A percentile compares a stretch with the other conserved stretches of the same genome.
Evolutionary conservation across 495 filamentous ascomycete genomes (phyloP).

Genomic region (Cercophora samala): DNA sequence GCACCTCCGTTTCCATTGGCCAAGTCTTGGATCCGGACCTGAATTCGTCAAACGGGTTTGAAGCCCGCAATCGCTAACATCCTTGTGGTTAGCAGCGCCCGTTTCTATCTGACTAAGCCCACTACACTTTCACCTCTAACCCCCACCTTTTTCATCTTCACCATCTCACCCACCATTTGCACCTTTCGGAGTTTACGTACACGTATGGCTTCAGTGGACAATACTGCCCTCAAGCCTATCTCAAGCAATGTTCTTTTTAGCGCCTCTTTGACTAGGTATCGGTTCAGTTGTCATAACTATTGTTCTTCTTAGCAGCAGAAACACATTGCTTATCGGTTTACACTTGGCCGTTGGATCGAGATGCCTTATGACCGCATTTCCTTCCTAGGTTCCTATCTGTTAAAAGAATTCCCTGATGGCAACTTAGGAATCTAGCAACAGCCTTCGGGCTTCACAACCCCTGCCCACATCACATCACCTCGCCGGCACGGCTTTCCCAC

Average conservation of each 20-base stretch:
- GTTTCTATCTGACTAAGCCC: background rate
- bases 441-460: too few species aligned
- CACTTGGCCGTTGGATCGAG: background rate
- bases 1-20: constrained; percentile 1
- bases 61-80: background rate
- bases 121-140: background rate
- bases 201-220: background rate
- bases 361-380: background rate
- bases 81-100: background rate
- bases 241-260: background rate
- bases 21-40: background rate
- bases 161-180: background rate
- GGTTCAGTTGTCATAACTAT: background rate
- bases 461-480: background rate
- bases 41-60: background rate
- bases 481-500: background rate
- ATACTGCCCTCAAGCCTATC: background rate
- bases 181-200: background rate
- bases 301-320: background rate
- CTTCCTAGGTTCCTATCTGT: too few species aligned
- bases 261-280: background rate
- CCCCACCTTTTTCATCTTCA: background rate
- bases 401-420: too few species aligned
- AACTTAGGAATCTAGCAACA: too few species aligned
- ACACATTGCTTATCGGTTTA: background rate